Evolutionary conservation across 2,329 filamentous ascomycete species (phyloP), one percentile per base, ranked within the genome.

Genomic region (Rutstroemia sp.): DNA sequence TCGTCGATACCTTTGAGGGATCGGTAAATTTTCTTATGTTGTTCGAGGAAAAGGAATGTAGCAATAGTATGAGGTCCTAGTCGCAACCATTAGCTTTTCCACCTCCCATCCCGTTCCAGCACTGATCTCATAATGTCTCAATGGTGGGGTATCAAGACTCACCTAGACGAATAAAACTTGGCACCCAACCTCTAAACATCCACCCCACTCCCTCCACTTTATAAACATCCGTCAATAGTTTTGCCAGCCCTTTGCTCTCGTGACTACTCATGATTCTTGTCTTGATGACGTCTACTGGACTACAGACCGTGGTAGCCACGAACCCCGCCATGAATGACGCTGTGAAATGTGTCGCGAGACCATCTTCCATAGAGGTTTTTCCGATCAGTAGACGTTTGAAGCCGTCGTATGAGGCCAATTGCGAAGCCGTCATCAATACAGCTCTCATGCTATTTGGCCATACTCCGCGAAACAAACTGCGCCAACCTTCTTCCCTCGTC

Each of bases 161-260:
- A 57, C 55, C 55, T 50, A 87, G 72, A 58, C 83, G 73, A 61
- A 86, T 74, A 68, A 86, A 86, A 64, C 81, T 83, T n/a, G 90
- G 90, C 48, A 92, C 83, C 89, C 90, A 95, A 59, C 90, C 90
- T 71, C 89, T 88, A 73, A 95, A 95, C 80, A 92, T 86, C 90
- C 90, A 95, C 46, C 79, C 73, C 50, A 88, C 70, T 1, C 90
- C 90, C 68, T 95, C 88, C 18, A 80, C 74, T 54, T 76, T 79
- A 62, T 85, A 88, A 34, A 92, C 84, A 46, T 88, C 83, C 44
- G 75, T 73, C 54, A 95, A 72, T 21, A 91, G 71, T 56, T 74
- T 75, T 3, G 80, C 61, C 30, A 94, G 72, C 25, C 79, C 76
- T 61, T 80, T 66, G 38, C 71, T 72, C 61, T 80, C 78, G 34